Percentiles rank a stretch among this genome's conserved stretches.
Evolutionary conservation across 176 grass and related monocot species (phyloP).

Genomic region (Hyparrhenia diplandra): DNA sequence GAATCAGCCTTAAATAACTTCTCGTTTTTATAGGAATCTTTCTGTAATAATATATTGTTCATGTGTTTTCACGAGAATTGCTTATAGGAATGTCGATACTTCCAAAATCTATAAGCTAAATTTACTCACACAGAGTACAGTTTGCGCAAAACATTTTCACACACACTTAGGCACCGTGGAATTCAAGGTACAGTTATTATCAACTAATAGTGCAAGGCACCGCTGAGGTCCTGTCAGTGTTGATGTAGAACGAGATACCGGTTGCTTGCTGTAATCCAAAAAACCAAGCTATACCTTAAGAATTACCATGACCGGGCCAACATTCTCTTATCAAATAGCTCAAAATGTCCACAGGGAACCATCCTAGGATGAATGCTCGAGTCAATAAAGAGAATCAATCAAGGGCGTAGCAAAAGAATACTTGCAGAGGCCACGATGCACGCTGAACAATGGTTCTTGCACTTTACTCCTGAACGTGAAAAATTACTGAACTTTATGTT

Average conservation of each 20-base stretch:
- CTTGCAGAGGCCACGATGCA: too few relatives aligned
- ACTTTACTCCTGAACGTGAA: background rate
- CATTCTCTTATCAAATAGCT: background rate
- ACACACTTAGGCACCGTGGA: background rate
- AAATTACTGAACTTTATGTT: conserved; percentile 16
- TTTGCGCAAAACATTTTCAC: background rate
- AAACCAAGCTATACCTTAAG: background rate
- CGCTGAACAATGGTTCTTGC: background rate
- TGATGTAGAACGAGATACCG: background rate
- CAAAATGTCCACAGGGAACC: background rate
- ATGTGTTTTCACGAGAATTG: background rate
- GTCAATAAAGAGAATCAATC: background rate
- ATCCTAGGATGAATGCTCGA: background rate
- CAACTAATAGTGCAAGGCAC: too few relatives aligned
- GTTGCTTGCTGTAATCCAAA: background rate
- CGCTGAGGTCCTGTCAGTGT: background rate
- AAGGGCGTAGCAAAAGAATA: too few relatives aligned
- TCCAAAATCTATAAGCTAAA: background rate
- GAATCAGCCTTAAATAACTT: background rate
- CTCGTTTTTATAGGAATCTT: background rate
- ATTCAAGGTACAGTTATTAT: background rate
- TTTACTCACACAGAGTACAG: background rate
- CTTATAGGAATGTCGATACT: background rate
- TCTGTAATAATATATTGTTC: background rate
- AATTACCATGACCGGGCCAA: background rate